Evolutionary conservation across 1,139 yeast genomes (phyloP).

Genomic region (Taphrina pruni): DNA sequence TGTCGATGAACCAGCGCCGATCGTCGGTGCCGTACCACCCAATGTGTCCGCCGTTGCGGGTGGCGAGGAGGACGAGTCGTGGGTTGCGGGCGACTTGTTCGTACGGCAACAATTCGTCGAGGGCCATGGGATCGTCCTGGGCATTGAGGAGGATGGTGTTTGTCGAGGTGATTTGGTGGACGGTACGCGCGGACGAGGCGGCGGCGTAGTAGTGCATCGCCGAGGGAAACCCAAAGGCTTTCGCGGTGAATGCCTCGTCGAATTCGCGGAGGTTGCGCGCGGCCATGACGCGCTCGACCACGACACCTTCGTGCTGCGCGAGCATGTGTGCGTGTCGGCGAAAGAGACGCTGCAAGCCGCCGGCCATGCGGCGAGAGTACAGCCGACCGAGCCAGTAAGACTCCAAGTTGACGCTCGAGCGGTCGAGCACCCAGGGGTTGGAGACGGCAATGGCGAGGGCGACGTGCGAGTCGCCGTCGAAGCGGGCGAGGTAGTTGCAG

Average conservation of each 20-base stretch:
- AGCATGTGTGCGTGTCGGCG: slow-evolving; percentile 53
- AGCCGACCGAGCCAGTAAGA: slow-evolving; percentile 66
- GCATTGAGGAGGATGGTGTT: slow-evolving; percentile 76
- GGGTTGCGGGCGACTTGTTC: slow-evolving; percentile 71
- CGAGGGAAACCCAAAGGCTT: slow-evolving; percentile 70
- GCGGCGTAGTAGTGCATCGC: slow-evolving; percentile 75
- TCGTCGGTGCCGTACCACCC: slow-evolving; percentile 69
- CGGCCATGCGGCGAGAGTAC: slow-evolving; percentile 70
- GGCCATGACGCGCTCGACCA: slow-evolving; percentile 51
- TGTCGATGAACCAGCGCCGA: slow-evolving; percentile 74
- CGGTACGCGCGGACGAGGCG: slow-evolving; percentile 67
- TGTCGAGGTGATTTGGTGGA: slow-evolving; percentile 60
- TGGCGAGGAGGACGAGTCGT: slow-evolving; percentile 66
- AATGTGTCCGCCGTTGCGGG: slow-evolving; percentile 87
- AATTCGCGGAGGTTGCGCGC: slow-evolving; percentile 62
- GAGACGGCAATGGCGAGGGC: slow-evolving; percentile 73
- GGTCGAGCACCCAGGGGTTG: slow-evolving; percentile 82
- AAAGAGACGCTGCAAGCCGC: slow-evolving; percentile 66
- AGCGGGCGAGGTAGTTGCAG: slow-evolving; percentile 79
- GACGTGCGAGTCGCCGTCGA: slow-evolving; percentile 58
- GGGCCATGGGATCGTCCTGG: slow-evolving; percentile 82
- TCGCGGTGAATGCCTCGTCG: slow-evolving; percentile 75
- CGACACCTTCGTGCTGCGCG: slow-evolving; percentile 53
- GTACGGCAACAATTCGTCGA: slow-evolving; percentile 64
- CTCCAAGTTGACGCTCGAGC: slow-evolving; percentile 61